Evolutionary conservation across 345 rosid species (phyloP).

Genomic region (Rhizophora apiculata): DNA sequence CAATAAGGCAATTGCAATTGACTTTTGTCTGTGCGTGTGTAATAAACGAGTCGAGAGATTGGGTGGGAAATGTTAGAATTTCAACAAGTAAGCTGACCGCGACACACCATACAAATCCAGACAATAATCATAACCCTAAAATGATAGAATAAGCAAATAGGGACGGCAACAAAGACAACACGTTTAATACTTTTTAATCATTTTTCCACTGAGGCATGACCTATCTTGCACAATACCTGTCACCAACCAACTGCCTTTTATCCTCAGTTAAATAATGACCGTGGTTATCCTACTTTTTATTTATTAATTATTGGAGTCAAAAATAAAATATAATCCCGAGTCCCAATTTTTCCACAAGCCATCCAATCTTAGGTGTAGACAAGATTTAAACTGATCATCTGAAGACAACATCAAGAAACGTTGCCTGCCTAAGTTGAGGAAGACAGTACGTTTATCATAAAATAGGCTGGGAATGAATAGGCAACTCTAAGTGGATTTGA

Average conservation of each 20-base stretch:
- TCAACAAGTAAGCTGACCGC: constrained; percentile 8
- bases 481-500: too few relatives aligned
- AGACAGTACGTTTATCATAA: too few relatives aligned
- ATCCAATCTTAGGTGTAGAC: too few relatives aligned
- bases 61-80: constrained; percentile 14
- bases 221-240: background rate
- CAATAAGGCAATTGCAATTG: background rate
- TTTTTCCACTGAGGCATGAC: constrained; percentile 20
- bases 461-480: too few relatives aligned
- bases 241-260: background rate
- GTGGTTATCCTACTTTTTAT: background rate
- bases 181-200: constrained; percentile 7
- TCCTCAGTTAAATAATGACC: background rate
- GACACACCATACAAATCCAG: background rate
- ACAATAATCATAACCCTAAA: constrained; percentile 7
- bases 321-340: background rate
- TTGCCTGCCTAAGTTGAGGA: too few relatives aligned
- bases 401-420: too few relatives aligned
- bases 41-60: background rate
- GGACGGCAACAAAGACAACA: constrained; percentile 18
- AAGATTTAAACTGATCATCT: too few relatives aligned
- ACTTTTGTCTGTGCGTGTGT: background rate
- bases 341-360: too few relatives aligned
- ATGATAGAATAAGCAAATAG: constrained; percentile 11
- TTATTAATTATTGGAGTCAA: background rate